Conservation (phyloP, 2,329 filamentous ascomycete genomes). For the Phaeophleospora eucalypticola region DNA sequence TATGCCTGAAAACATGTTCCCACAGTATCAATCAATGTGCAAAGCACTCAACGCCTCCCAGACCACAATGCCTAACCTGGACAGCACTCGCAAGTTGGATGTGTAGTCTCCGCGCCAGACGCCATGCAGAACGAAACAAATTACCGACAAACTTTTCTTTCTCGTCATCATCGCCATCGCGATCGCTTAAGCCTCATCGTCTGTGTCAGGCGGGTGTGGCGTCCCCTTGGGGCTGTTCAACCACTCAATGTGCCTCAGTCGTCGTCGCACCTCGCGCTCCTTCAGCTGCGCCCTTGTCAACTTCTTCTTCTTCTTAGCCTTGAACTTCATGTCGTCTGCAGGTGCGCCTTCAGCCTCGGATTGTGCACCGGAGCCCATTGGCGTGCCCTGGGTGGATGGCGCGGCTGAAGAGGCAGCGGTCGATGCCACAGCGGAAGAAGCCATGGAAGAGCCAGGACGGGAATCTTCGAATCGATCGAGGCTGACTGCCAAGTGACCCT, state of each 20-base stretch:
- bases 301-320: slow-evolving; percentile 95
- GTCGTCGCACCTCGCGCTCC: slow-evolving; percentile 81
- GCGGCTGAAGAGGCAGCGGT: slow-evolving; percentile 55
- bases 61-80: not conserved
- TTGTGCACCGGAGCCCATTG: slow-evolving; percentile 30
- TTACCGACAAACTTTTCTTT: not conserved
- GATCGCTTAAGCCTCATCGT: slow-evolving; percentile 59
- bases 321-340: slow-evolving; percentile 77
- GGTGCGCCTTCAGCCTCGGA: slow-evolving; percentile 69
- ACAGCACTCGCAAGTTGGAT: not conserved
- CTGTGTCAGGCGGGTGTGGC: slow-evolving; percentile 70
- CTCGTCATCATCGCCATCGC: not conserved
- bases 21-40: not conserved
- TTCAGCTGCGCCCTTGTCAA: slow-evolving; percentile 94
- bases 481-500: slow-evolving; percentile 68
- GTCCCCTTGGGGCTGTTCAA: slow-evolving; percentile 71
- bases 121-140: not conserved
- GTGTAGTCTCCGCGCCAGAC: not conserved
- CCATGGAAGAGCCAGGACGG: slow-evolving; percentile 63
- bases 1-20: no score
- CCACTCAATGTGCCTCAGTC: slow-evolving; percentile 76
- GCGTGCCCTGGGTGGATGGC: slow-evolving; percentile 32
- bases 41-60: slow-evolving; percentile 1
- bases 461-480: slow-evolving; percentile 85
- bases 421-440: slow-evolving; percentile 60